Percentiles rank a stretch among this genome's conserved stretches.
Evolutionary conservation across 257 asterid genomes (phyloP).

Genomic region (Voacanga thouarsii): DNA sequence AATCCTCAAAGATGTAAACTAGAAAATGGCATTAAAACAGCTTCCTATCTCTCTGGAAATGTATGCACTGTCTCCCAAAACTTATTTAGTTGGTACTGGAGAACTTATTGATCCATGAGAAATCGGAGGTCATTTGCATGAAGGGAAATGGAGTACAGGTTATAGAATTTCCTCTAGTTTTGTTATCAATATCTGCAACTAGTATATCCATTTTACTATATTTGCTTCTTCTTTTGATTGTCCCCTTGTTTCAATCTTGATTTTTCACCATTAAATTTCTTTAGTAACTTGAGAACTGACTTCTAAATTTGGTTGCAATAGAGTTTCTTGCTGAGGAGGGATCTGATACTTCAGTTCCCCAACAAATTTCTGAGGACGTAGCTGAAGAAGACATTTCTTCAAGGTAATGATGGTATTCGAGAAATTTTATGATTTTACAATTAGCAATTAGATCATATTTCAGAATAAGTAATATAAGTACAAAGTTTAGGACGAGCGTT

Average conservation of each 20-base stretch:
- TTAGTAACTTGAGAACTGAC: slow-evolving; percentile 11
- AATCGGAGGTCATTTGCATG: background rate
- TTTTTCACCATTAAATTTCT: background rate
- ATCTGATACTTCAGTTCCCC: slow-evolving; percentile 62
- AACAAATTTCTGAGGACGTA: slow-evolving; percentile 50
- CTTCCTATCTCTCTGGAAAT: background rate
- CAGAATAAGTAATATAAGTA: background rate
- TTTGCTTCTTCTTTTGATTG: background rate
- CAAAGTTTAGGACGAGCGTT: background rate
- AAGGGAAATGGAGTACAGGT: background rate
- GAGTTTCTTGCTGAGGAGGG: slow-evolving; percentile 70
- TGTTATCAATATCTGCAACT: background rate
- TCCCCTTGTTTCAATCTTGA: background rate
- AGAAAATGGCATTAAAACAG: background rate
- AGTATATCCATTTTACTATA: background rate
- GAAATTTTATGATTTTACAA: slow-evolving; percentile 5
- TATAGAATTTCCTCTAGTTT: background rate
- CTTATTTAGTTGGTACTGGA: background rate
- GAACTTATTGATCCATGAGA: background rate
- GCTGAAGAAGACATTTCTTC: slow-evolving; percentile 75
- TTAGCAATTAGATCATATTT: slow-evolving; percentile 19
- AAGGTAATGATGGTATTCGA: slow-evolving; percentile 47
- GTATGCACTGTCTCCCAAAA: background rate
- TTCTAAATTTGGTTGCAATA: slow-evolving; percentile 26
- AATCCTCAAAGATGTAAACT: background rate